Evolutionary conservation across 164 flowering plant species (phyloP).

Genomic region (Macadamia tetraphylla): DNA sequence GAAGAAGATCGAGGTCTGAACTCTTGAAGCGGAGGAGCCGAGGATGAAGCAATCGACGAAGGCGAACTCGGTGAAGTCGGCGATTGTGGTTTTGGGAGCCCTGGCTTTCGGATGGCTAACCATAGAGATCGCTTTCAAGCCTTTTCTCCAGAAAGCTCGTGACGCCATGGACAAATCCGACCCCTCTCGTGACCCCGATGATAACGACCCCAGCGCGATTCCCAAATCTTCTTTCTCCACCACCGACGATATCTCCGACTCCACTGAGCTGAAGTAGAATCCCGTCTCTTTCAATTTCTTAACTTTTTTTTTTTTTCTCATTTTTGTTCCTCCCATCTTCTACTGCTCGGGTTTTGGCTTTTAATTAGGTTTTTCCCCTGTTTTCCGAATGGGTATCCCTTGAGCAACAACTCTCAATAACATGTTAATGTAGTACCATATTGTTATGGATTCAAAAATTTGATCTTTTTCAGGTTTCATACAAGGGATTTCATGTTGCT

Average conservation of each 20-base stretch:
- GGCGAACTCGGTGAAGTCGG: slow-evolving; percentile 35
- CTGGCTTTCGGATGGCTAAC: slow-evolving; percentile 66
- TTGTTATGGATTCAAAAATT: no score
- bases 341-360: no score
- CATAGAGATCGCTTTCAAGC: slow-evolving; percentile 75
- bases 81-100: slow-evolving; percentile 53
- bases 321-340: no score
- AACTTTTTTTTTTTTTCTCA: no score
- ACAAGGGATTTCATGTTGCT: no score
- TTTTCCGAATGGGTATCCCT: no score
- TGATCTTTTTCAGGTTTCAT: no score
- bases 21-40: background rate
- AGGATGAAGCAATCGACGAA: slow-evolving; percentile 3
- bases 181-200: slow-evolving; percentile 62
- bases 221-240: background rate
- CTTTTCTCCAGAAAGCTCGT: slow-evolving; percentile 55
- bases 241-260: background rate
- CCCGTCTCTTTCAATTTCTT: no score
- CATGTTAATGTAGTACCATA: no score
- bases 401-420: no score
- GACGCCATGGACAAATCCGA: slow-evolving; percentile 59
- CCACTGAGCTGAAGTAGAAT: background rate
- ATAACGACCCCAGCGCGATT: slow-evolving; percentile 14
- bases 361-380: no score
- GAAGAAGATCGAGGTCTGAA: background rate